phyloP scores from a whole-genome alignment of 2,329 filamentous ascomycete species.

The Paraphoma chrysanthemicola region DNA sequence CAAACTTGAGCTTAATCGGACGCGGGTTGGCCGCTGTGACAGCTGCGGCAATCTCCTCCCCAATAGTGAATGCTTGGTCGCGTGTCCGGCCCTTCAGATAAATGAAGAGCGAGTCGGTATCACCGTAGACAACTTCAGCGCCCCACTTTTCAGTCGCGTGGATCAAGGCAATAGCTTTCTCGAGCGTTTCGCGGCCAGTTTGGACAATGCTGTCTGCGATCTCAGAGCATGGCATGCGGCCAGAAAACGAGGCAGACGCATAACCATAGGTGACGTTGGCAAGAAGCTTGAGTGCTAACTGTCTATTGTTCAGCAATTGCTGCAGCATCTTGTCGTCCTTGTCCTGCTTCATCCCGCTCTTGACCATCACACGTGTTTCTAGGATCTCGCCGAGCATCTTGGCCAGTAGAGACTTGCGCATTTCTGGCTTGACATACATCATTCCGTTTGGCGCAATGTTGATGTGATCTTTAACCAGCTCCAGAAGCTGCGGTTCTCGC shows the following conservation, averaged over 20 bases:
- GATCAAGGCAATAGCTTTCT: conserved; percentile 90
- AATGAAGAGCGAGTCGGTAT: conserved; percentile 95
- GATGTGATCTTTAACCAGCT: conserved; percentile 81
- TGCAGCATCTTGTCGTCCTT: conserved; percentile 87
- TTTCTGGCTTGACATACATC: conserved; percentile 86
- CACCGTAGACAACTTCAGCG: conserved; percentile 96
- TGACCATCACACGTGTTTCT: conserved; percentile 97
- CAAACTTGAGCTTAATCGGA: conserved; percentile 95
- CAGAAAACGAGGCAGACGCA: conserved; percentile 94
- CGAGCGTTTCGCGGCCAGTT: conserved; percentile 90
- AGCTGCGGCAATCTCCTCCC: conserved; percentile 86
- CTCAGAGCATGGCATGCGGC: conserved; percentile 96
- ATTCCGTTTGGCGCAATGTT: conserved; percentile 96
- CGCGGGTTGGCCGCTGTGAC: conserved; percentile 90
- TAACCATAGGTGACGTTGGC: conserved; percentile 99
- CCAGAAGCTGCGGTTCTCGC: conserved; percentile 75
- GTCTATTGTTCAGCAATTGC: conserved; percentile 87
- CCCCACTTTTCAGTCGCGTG: conserved; percentile 88
- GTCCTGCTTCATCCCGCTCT: conserved; percentile 93
- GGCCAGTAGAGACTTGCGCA: conserved; percentile 88
- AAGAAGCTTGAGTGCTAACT: conserved; percentile 91
- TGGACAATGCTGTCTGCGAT: conserved; percentile 99
- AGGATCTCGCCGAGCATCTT: conserved; percentile 97
- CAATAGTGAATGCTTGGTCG: conserved; percentile 89
- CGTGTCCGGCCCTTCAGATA: conserved; percentile 85